Conservation (phyloP, 2,329 filamentous ascomycete species). For the Aspergillus sp. region DNA sequence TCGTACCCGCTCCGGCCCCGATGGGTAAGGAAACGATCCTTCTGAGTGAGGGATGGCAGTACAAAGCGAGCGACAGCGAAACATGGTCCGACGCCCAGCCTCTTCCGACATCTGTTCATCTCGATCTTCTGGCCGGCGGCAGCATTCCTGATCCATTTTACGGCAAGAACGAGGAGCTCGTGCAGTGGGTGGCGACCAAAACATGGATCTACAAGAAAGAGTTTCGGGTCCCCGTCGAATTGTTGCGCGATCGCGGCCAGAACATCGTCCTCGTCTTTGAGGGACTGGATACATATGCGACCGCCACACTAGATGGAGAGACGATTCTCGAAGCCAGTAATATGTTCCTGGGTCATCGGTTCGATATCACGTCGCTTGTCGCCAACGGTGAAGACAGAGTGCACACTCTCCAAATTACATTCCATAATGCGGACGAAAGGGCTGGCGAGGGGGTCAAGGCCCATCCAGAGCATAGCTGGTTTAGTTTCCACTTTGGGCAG, state of each 20-base stretch:
- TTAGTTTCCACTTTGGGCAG: constrained; percentile 51
- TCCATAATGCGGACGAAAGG: constrained; percentile 52
- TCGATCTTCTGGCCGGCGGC: neutral
- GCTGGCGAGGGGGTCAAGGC: constrained; percentile 49
- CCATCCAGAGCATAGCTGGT: constrained; percentile 52
- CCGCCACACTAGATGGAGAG: constrained; percentile 69
- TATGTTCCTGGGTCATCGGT: constrained; percentile 76
- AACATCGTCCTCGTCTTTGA: constrained; percentile 69
- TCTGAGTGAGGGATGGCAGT: neutral
- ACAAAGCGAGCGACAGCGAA: neutral
- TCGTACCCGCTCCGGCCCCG: neutral
- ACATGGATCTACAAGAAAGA: neutral
- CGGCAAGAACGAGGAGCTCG: neutral
- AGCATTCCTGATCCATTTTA: constrained; percentile 1
- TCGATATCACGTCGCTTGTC: constrained; percentile 67
- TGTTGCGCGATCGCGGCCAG: neutral
- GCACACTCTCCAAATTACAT: constrained; percentile 53
- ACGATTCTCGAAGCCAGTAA: constrained; percentile 72
- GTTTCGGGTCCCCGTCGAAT: neutral
- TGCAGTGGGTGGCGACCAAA: constrained; percentile 3
- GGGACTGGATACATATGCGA: constrained; percentile 79
- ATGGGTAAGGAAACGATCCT: neutral
- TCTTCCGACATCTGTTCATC: neutral
- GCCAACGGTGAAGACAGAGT: constrained; percentile 33
- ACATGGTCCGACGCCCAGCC: neutral